A percentile compares a stretch with the other conserved stretches of the same genome.
Conservation (phyloP, 2,329 filamentous ascomycete species). For the Elsinoe batatas region DNA sequence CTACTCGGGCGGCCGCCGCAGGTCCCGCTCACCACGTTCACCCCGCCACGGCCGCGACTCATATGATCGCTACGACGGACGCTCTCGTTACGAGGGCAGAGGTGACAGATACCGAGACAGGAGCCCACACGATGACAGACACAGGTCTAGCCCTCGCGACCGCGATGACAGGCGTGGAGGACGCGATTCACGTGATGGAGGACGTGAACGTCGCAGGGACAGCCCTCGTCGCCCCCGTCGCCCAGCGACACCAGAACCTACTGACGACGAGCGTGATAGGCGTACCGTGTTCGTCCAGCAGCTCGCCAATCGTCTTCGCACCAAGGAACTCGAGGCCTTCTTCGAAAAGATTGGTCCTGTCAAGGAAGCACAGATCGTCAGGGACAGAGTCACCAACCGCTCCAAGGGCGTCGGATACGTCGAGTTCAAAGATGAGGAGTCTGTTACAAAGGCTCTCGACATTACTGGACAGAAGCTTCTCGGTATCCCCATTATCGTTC, state of each 20-base stretch:
- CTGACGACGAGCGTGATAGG: conserved; percentile 91
- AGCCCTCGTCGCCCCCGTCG: conserved; percentile 33
- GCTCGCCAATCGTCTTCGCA: conserved; percentile 84
- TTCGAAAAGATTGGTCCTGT: conserved; percentile 93
- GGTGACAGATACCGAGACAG: conserved; percentile 45
- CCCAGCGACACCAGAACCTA: conserved; percentile 60
- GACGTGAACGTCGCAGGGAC: conserved; percentile 49
- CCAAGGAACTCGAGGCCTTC: conserved; percentile 84
- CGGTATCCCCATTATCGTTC: conserved; percentile 97
- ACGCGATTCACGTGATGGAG: conserved; percentile 26
- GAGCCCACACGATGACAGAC: conserved; percentile 38
- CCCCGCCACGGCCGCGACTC: not conserved
- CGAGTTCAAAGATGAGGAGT: conserved; percentile 95
- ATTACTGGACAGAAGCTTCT: conserved; percentile 97
- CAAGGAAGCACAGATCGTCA: conserved; percentile 96
- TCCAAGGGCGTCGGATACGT: conserved; percentile 99
- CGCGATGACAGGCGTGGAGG: conserved; percentile 61
- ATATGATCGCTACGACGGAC: conserved; percentile 36
- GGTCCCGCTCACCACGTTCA: conserved; percentile 21
- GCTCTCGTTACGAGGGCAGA: conserved; percentile 40
- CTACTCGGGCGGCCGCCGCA: conserved; percentile 19
- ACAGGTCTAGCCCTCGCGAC: conserved; percentile 52
- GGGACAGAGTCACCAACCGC: conserved; percentile 90
- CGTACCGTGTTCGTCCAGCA: conserved; percentile 98
- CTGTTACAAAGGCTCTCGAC: conserved; percentile 84